These are phyloP conservation scores for Lachancea mirantina DNA, from an alignment of 805 yeast species.

Conservation along the genomic window DNA sequence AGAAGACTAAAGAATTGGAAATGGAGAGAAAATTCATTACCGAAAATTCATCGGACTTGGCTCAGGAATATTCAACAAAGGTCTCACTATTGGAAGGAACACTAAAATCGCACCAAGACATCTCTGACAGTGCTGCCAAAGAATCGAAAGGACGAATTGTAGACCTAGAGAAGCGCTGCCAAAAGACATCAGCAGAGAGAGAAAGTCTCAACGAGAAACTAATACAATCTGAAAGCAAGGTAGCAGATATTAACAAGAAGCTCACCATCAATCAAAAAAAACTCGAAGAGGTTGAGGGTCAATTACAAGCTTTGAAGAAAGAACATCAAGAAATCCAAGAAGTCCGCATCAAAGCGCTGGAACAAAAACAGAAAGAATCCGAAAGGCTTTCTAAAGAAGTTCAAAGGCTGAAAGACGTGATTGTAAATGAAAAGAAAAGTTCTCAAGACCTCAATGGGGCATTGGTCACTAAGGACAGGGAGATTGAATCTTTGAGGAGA, in stretches of 20 bases:
- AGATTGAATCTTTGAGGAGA: too few species aligned
- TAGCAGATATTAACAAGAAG: neutral
- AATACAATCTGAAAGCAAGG: neutral
- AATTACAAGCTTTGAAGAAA: too few species aligned
- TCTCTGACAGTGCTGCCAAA: neutral
- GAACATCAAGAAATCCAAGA: too few species aligned
- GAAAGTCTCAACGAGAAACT: neutral
- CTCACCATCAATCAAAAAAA: constrained; percentile 3
- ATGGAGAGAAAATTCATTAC: constrained; percentile 41
- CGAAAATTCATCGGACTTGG: constrained; percentile 42
- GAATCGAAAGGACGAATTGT: constrained; percentile 6
- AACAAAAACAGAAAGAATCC: neutral
- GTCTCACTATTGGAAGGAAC: constrained; percentile 11
- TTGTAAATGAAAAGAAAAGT: too few species aligned
- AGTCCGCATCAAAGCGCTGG: neutral
- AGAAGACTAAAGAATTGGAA: constrained; percentile 40
- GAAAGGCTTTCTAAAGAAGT: neutral
- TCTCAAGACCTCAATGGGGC: too few species aligned
- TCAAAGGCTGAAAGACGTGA: too few species aligned
- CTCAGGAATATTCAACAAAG: constrained; percentile 38
- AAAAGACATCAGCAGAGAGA: constrained; percentile 4
- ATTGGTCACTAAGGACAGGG: too few species aligned
- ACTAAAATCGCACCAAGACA: constrained; percentile 1
- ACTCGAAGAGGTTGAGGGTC: neutral
- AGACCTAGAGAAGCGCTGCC: constrained; percentile 1